These are phyloP conservation scores for Mortierella sp. DNA, from an alignment of 371 early-diverging fungal species.

Conservation along the genomic window DNA sequence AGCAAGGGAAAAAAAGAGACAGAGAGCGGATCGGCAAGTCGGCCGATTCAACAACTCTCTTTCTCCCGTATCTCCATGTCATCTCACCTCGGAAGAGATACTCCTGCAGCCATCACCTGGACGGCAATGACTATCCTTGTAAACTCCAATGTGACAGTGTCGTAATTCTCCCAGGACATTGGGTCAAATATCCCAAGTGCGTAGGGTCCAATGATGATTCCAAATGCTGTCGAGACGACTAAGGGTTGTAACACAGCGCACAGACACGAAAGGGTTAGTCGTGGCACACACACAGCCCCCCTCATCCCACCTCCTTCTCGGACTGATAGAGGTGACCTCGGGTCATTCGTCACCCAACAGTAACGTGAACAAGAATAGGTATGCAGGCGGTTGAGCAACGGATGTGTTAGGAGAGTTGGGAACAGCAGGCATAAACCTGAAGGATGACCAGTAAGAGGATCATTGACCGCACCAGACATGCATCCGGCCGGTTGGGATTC, in stretches of 20 bases:
- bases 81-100: conserved; percentile 78
- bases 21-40: no score
- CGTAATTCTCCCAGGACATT: conserved; percentile 59
- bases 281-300: no score
- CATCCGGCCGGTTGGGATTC: background rate
- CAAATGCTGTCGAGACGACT: conserved; percentile 88
- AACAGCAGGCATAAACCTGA: background rate
- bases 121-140: conserved; percentile 84
- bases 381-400: background rate
- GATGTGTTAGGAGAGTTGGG: conserved; percentile 15
- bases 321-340: background rate
- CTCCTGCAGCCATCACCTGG: conserved; percentile 90
- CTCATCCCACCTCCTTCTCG: background rate
- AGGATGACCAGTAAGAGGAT: background rate
- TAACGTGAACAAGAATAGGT: background rate
- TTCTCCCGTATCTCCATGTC: background rate
- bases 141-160: conserved; percentile 73
- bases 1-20: no score
- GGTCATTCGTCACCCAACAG: background rate
- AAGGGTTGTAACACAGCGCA: background rate
- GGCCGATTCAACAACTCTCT: background rate
- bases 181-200: conserved; percentile 75
- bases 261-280: no score
- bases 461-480: background rate
- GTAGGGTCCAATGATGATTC: conserved; percentile 87